These are phyloP conservation scores for Daedalea quercina DNA, from an alignment of 768 basidiomycete species.

Conservation along the genomic window DNA sequence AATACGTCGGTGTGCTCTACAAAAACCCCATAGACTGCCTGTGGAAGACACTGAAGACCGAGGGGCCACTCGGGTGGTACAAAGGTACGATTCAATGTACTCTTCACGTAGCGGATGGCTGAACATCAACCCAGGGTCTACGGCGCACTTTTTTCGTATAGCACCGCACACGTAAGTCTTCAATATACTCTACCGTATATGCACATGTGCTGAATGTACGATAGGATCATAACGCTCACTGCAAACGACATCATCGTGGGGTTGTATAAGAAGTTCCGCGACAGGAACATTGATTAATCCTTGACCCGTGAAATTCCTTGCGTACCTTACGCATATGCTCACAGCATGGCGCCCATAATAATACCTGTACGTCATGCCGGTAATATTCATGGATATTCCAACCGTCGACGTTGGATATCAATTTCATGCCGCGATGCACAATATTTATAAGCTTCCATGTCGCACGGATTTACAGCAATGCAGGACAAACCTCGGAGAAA, in stretches of 20 bases:
- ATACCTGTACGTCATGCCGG: no score
- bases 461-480: neutral
- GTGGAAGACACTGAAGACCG: slow-evolving; percentile 89
- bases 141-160: slow-evolving; percentile 89
- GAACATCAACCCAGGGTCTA: slow-evolving; percentile 54
- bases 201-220: neutral
- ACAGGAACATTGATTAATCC: neutral
- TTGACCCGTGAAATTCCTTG: no score
- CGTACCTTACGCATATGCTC: no score
- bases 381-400: no score
- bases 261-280: slow-evolving; percentile 43
- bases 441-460: no score
- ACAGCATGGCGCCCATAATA: no score
- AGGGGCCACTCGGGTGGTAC: slow-evolving; percentile 93
- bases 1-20: slow-evolving; percentile 69
- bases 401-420: no score
- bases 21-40: slow-evolving; percentile 93
- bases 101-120: neutral
- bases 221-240: slow-evolving; percentile 84
- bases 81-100: slow-evolving; percentile 49
- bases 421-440: no score
- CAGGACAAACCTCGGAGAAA: neutral
- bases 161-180: slow-evolving; percentile 78
- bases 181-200: slow-evolving; percentile 3
- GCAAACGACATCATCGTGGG: slow-evolving; percentile 75